Percentiles rank a stretch among this genome's conserved stretches.
These are phyloP conservation scores for Verticillium zaregamsianum DNA, from an alignment of 2,329 filamentous ascomycete species.

Conservation along the genomic window DNA sequence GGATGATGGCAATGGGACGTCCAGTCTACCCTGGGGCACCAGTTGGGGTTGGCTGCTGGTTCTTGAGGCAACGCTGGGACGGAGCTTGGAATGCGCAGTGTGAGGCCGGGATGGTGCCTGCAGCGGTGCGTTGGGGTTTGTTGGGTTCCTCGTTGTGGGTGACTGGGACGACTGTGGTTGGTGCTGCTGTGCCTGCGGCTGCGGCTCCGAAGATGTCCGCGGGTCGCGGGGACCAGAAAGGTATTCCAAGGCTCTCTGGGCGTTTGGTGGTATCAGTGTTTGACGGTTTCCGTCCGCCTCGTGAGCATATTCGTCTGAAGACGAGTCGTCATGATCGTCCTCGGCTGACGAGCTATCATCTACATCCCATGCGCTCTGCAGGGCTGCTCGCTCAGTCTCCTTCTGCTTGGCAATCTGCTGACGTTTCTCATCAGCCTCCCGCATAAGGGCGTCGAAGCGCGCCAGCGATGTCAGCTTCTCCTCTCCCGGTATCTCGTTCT, in stretches of 20 bases:
- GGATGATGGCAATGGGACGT: conserved; percentile 16
- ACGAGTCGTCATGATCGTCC: conserved; percentile 35
- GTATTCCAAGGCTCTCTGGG: conserved; percentile 47
- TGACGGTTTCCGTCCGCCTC: conserved; percentile 22
- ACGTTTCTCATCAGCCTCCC: conserved; percentile 50
- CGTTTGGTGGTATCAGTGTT: conserved; percentile 37
- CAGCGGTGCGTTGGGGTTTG: conserved; percentile 12
- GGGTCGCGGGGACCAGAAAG: conserved; percentile 40
- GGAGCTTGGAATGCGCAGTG: conserved; percentile 46
- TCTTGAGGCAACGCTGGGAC: conserved; percentile 38
- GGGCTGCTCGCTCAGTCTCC: conserved; percentile 24
- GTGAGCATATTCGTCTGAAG: conserved; percentile 33
- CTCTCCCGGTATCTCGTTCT: conserved; percentile 49
- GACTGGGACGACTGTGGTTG: conserved; percentile 27
- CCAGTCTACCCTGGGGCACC: conserved; percentile 16
- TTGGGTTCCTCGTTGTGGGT: conserved; percentile 21
- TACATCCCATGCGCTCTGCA: conserved; percentile 48
- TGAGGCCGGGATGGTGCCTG: conserved; percentile 39
- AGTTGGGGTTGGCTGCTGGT: conserved; percentile 46
- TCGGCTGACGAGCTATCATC: conserved; percentile 38
- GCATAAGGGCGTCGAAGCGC: conserved; percentile 63
- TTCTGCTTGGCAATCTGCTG: conserved; percentile 31
- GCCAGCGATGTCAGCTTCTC: conserved; percentile 62
- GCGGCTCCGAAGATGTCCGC: background rate
- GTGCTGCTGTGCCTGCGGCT: background rate